A percentile compares a stretch with the other conserved stretches of the same genome.
These are phyloP conservation scores for Colletotrichum tropicale DNA, from an alignment of 2,329 filamentous ascomycete genomes.

Conservation along the genomic window DNA sequence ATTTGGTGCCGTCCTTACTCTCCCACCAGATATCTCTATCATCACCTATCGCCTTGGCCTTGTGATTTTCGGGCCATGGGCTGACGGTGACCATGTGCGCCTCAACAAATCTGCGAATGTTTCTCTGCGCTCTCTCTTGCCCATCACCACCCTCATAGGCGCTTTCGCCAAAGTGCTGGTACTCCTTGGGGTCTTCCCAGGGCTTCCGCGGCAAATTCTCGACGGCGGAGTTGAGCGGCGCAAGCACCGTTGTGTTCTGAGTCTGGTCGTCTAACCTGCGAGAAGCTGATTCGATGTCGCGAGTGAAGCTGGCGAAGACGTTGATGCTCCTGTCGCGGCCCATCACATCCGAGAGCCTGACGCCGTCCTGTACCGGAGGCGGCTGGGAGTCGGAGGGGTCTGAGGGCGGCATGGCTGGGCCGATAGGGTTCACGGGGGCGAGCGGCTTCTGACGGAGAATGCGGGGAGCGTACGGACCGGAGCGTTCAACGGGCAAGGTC, in stretches of 20 bases:
- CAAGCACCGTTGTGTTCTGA: constrained; percentile 82
- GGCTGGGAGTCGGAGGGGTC: constrained; percentile 27
- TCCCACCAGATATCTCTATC: constrained; percentile 83
- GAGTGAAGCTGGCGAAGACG: constrained; percentile 81
- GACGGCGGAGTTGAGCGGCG: constrained; percentile 84
- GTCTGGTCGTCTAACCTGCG: constrained; percentile 69
- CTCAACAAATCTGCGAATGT: constrained; percentile 82
- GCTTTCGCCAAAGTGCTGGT: constrained; percentile 66
- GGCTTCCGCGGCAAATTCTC: constrained; percentile 82
- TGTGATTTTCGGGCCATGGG: constrained; percentile 75
- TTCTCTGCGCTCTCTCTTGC: constrained; percentile 75
- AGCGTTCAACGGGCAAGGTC: constrained; percentile 10
- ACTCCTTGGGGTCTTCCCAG: constrained; percentile 81
- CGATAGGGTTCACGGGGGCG: constrained; percentile 15
- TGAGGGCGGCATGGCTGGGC: constrained; percentile 28
- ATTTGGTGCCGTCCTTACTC: constrained; percentile 67
- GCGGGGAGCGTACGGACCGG: constrained; percentile 1
- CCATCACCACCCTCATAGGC: constrained; percentile 81
- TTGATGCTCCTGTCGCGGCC: constrained; percentile 79
- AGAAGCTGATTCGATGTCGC: constrained; percentile 74
- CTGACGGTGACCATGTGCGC: constrained; percentile 78
- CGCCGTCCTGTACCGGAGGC: constrained; percentile 44
- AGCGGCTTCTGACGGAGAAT: constrained; percentile 20
- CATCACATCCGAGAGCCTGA: constrained; percentile 85
- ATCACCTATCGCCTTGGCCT: constrained; percentile 68